Evolutionary conservation across 2,329 filamentous ascomycete species (phyloP).

Genomic region (Gaeumannomyces sp.): DNA sequence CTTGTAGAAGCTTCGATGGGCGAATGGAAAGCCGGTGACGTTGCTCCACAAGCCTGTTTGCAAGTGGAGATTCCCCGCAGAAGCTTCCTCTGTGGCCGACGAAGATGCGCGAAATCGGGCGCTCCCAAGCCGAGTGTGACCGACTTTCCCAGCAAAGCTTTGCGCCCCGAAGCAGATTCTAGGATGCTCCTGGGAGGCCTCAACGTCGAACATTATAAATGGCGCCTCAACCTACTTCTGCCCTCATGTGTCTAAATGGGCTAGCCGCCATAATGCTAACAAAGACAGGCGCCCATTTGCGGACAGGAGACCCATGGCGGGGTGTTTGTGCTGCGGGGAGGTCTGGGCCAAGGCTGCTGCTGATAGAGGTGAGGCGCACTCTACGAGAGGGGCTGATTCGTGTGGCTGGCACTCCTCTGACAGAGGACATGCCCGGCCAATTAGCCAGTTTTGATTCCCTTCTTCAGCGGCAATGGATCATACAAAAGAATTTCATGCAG

Average conservation of each 20-base stretch:
- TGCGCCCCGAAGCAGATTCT: not conserved
- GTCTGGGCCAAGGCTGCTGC: no score
- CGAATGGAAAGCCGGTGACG: slow-evolving; percentile 9
- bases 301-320: not conserved
- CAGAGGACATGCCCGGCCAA: not conserved
- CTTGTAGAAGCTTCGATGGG: slow-evolving; percentile 13
- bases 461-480: not conserved
- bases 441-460: not conserved
- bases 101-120: not conserved
- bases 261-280: not conserved
- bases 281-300: not conserved
- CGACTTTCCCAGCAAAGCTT: not conserved
- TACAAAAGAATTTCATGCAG: no score
- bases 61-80: not conserved
- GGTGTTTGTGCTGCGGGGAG: not conserved
- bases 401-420: not conserved
- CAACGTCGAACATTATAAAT: not conserved
- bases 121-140: not conserved
- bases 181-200: not conserved
- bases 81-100: not conserved
- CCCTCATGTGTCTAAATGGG: no score
- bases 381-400: no score
- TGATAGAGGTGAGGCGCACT: no score
- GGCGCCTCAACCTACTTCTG: not conserved
- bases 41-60: slow-evolving; percentile 4